These are phyloP conservation scores for Pythium scleroteichum DNA, from an alignment of 352 stramenopile species.

Conservation along the genomic window DNA sequence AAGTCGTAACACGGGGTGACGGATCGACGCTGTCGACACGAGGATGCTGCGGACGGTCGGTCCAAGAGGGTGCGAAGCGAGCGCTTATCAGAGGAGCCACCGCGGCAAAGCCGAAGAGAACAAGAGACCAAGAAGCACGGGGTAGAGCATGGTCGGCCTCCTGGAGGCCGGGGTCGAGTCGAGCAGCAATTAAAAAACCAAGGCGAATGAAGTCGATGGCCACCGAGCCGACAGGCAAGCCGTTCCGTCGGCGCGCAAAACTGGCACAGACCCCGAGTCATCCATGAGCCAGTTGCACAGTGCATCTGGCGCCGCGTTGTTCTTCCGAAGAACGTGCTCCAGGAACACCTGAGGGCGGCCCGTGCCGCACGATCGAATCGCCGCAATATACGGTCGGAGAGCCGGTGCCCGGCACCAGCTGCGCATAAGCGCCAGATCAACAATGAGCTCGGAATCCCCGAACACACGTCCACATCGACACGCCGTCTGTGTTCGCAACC, in stretches of 20 bases:
- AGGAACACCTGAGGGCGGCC: slow-evolving; percentile 2
- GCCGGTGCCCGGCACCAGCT: not conserved
- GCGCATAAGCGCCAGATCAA: slow-evolving; percentile 8
- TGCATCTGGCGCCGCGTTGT: not conserved
- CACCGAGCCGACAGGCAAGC: no score
- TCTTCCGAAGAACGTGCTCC: no score
- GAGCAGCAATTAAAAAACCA: no score
- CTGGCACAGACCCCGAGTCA: not conserved
- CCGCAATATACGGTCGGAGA: slow-evolving; percentile 15
- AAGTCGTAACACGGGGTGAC: no score
- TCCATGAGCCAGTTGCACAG: slow-evolving; percentile 29
- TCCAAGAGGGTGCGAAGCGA: no score
- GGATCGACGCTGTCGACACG: no score
- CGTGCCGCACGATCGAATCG: slow-evolving; percentile 13
- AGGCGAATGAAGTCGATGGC: no score
- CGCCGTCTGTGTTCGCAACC: slow-evolving; percentile 1
- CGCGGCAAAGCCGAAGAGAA: no score
- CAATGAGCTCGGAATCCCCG: slow-evolving; percentile 24
- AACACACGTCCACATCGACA: not conserved
- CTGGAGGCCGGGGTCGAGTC: not conserved
- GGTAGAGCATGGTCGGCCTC: no score
- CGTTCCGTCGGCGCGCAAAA: not conserved
- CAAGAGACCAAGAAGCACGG: no score
- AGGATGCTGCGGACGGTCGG: no score
- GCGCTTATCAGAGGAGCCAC: no score